Base-by-base conservation (phyloP, 305 asterid genomes). In the Rubia occidens region DNA sequence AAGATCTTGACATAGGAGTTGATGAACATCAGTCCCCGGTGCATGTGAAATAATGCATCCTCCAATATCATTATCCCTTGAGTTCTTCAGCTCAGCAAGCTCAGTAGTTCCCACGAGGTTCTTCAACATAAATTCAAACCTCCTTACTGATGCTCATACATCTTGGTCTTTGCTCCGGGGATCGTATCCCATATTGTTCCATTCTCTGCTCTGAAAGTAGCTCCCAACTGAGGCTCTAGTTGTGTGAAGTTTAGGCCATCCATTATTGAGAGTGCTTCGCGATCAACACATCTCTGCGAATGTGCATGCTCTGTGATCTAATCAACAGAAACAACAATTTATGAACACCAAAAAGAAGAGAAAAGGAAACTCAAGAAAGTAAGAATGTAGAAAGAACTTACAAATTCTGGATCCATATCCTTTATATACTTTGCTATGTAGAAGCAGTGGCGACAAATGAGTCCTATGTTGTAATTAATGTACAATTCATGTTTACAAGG, bases 31-130 rank as follows among this genome's bases (percentile, higher is more conserved):
- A 90, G 94, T 86, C 20, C 95, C 91, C 6, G 89, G 95, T 24
- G 96, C 91, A 59, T 89, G 96, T 14, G 95, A 87, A 53, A 87
- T 87, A 51, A 89, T 87, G 84, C 95, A 89, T 42, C 96, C 96
- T 40, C 90, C 91, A 18, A n/a, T 13, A 71, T 79, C 43, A 53
- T 6, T 18, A 14, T 14, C 8, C 11, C 71, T 32, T 3, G 55
- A 32, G 59, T 68, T 78, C 67, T 73, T 77, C 68, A 89, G 67
- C 58, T 85, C 82, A 0, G 72, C 71, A 2, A 87, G 73, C 14
- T 59, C 24, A 43, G 69, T 85, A 61, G 83, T 84, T 56, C 95
- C 93, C 4, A 83, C 86, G n/a, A 90, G 64, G 76, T 88, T 86
- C 43, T 72, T 86, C 93, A 93, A 88, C 5, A 90, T 77, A 47